These are phyloP conservation scores for Trichoderma reesei DNA, from an alignment of 495 filamentous ascomycete genomes.

Conservation along the genomic window DNA sequence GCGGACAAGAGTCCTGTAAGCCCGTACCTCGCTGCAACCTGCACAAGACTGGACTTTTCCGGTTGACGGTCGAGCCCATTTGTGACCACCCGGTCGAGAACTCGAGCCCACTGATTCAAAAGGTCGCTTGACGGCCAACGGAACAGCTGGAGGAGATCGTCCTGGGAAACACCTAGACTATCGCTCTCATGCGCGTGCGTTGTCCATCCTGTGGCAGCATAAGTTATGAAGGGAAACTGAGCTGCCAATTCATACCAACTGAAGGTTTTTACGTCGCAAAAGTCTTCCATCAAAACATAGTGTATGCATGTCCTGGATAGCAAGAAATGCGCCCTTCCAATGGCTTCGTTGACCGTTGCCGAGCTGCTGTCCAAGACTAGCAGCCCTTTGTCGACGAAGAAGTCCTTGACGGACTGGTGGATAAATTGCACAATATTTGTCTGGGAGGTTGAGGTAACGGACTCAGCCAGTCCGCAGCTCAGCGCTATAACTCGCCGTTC, in stretches of 20 bases:
- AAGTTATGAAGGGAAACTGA: constrained; percentile 14
- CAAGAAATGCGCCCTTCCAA: constrained; percentile 15
- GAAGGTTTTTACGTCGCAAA: background rate
- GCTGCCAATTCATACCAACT: background rate
- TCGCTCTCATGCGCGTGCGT: constrained; percentile 12
- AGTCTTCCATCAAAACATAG: constrained; percentile 17
- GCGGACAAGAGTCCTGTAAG: background rate
- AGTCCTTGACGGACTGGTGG: constrained; percentile 34
- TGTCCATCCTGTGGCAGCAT: constrained; percentile 13
- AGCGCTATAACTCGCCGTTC: constrained; percentile 22
- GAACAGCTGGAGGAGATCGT: constrained; percentile 12
- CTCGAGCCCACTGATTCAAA: constrained; percentile 6
- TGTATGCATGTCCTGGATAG: constrained; percentile 18
- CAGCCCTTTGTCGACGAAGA: constrained; percentile 22
- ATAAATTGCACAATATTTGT: constrained; percentile 27
- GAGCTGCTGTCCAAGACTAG: constrained; percentile 8
- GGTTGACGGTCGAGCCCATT: background rate
- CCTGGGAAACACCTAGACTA: constrained; percentile 9
- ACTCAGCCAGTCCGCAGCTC: constrained; percentile 27
- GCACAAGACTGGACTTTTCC: background rate
- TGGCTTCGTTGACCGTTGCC: constrained; percentile 11
- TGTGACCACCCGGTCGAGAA: background rate
- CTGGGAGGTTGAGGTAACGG: constrained; percentile 9
- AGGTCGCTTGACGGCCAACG: constrained; percentile 11
- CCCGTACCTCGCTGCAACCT: constrained; percentile 11